A percentile compares a stretch with the other conserved stretches of the same genome.
Evolutionary conservation across 331 rosid genomes (phyloP).

Genomic region (Quercus phellos): DNA sequence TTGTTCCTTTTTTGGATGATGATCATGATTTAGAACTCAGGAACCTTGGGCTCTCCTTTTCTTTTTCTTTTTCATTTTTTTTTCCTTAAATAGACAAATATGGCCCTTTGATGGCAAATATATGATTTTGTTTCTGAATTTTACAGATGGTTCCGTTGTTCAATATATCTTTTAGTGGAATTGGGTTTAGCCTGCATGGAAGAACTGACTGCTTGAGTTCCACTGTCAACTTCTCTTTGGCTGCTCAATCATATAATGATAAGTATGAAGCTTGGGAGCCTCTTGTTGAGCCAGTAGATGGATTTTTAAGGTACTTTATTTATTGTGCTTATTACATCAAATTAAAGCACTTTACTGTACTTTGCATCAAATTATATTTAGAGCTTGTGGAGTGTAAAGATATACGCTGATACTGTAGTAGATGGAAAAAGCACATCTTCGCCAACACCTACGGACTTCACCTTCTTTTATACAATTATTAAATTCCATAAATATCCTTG

Average conservation of each 20-base stretch:
- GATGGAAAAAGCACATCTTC: too few species aligned
- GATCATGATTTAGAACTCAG: background rate
- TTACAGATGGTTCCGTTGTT: slow-evolving; percentile 98
- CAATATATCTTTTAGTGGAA: slow-evolving; percentile 74
- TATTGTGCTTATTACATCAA: background rate
- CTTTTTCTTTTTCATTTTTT: too few species aligned
- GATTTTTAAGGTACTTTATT: slow-evolving; percentile 65
- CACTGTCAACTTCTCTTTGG: slow-evolving; percentile 69
- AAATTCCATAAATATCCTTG: too few species aligned
- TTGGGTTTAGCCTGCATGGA: slow-evolving; percentile 70
- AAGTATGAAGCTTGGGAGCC: slow-evolving; percentile 97
- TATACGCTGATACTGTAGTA: too few species aligned
- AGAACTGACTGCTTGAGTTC: slow-evolving; percentile 65
- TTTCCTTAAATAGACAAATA: background rate
- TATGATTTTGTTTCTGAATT: slow-evolving; percentile 11
- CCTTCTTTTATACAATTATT: too few species aligned
- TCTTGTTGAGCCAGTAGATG: slow-evolving; percentile 87
- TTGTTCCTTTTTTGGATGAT: background rate
- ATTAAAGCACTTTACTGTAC: background rate
- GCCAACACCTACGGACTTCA: too few species aligned
- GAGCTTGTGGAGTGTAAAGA: too few species aligned
- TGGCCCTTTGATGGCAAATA: background rate
- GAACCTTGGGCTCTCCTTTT: background rate
- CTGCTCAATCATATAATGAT: slow-evolving; percentile 89
- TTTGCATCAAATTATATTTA: background rate